A percentile compares a stretch with the other conserved stretches of the same genome.
phyloP scores from a whole-genome alignment of 179 eudicot species.

The Nepenthes alata region DNA sequence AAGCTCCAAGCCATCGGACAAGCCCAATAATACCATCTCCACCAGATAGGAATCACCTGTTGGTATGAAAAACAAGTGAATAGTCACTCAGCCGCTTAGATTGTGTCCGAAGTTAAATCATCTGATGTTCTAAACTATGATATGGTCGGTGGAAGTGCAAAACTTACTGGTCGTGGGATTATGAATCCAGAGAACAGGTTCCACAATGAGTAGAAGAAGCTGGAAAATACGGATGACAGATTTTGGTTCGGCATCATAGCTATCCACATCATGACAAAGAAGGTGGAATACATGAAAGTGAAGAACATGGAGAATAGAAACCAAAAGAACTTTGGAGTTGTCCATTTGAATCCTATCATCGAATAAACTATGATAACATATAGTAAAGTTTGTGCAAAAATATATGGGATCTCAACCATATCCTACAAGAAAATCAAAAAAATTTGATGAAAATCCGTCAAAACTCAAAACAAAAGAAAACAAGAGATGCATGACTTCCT shows the following conservation, averaged over 20 bases:
- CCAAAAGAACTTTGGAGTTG: not conserved
- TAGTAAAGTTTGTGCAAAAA: constrained; percentile 17
- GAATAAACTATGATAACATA: constrained; percentile 31
- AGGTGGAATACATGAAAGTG: constrained; percentile 36
- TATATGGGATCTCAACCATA: constrained; percentile 26
- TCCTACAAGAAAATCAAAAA: not conserved
- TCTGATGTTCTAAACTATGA: too few species aligned
- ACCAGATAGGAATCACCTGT: constrained; percentile 27
- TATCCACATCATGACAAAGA: constrained; percentile 41
- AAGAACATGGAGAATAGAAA: constrained; percentile 28
- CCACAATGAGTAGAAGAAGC: constrained; percentile 21
- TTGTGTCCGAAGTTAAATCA: too few species aligned
- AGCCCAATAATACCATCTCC: constrained; percentile 32
- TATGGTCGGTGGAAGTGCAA: not conserved
- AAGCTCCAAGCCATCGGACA: constrained; percentile 25
- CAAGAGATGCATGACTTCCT: not conserved
- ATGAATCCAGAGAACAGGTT: constrained; percentile 38
- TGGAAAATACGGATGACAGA: constrained; percentile 19
- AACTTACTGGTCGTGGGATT: constrained; percentile 28
- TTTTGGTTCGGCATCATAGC: constrained; percentile 32
- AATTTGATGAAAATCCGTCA: too few species aligned
- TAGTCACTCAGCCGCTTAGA: too few species aligned
- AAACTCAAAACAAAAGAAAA: not conserved
- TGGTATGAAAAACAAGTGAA: not conserved
- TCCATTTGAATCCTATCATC: constrained; percentile 43